phyloP scores from a whole-genome alignment of 306 rosid species.

The Cucurbita pepo region DNA sequence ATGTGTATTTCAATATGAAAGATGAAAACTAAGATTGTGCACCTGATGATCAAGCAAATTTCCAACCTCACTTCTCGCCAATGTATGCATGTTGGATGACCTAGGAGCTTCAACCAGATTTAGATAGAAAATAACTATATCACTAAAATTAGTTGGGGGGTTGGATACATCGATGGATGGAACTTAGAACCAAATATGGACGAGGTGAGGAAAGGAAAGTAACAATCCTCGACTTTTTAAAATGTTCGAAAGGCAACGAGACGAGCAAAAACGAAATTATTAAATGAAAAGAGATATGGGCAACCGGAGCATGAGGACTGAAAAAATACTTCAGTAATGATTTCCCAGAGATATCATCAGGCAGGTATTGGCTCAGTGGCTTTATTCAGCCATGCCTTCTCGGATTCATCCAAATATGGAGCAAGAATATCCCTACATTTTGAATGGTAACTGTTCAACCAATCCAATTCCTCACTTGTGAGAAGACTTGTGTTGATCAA shows the following conservation, averaged over 20 bases:
- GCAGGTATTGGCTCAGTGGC: conserved; percentile 65
- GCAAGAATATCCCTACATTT: conserved; percentile 58
- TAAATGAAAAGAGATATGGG: neutral
- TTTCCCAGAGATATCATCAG: conserved; percentile 20
- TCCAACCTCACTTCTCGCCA: neutral
- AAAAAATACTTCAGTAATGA: neutral
- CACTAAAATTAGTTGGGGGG: neutral
- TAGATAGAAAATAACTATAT: neutral
- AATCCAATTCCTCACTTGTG: conserved; percentile 51
- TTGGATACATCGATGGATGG: neutral
- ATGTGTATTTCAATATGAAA: neutral
- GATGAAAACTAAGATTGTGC: neutral
- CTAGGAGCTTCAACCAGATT: neutral
- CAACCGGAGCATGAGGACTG: neutral
- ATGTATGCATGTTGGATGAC: neutral
- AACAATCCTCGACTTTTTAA: neutral
- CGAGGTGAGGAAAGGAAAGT: neutral
- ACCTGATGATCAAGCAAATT: neutral
- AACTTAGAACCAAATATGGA: neutral
- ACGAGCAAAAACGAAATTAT: neutral
- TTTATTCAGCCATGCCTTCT: conserved; percentile 66
- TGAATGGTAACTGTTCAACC: conserved; percentile 78
- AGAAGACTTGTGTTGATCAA: conserved; percentile 58
- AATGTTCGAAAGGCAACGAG: neutral
- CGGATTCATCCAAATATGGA: conserved; percentile 50